Evolutionary conservation across 139 green algal genomes (phyloP).

Genomic region (Auxenochlorella protothecoides): DNA sequence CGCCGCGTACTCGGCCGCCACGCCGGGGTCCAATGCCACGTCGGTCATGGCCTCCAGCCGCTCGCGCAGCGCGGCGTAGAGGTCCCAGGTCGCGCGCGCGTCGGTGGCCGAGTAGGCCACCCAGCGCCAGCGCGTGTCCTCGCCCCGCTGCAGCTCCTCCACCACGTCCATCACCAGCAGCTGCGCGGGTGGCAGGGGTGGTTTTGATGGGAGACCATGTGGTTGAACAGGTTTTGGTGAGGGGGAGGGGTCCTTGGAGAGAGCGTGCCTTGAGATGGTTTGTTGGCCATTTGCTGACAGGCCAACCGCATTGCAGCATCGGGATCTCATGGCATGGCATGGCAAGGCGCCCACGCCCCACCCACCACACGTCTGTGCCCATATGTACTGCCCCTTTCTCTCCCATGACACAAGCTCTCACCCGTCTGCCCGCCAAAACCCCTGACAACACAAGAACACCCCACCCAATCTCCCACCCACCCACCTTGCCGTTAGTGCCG

Average conservation of each 20-base stretch:
- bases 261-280: too few species aligned
- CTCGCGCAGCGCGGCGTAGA: constrained; percentile 39
- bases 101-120: constrained; percentile 87
- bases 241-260: background rate
- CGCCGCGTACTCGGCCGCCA: constrained; percentile 4
- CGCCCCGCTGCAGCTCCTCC: constrained; percentile 56
- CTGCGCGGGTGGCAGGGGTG: constrained; percentile 5
- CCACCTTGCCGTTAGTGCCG: constrained; percentile 53
- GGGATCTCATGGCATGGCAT: background rate
- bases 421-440: too few species aligned
- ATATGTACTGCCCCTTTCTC: too few species aligned
- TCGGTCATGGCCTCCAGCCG: constrained; percentile 21
- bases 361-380: background rate
- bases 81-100: constrained; percentile 80
- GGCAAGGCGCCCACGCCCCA: constrained; percentile 1
- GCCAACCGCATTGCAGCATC: too few species aligned
- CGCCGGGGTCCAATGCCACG: constrained; percentile 6
- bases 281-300: too few species aligned
- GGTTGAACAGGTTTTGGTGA: too few species aligned
- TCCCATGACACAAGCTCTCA: too few species aligned
- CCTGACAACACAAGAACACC: too few species aligned
- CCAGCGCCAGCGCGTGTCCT: constrained; percentile 50
- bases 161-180: constrained; percentile 43
- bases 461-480: too few species aligned
- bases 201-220: too few species aligned